Conservation (phyloP, 2,329 filamentous ascomycete species). For the Microthyrium microscopicum region DNA sequence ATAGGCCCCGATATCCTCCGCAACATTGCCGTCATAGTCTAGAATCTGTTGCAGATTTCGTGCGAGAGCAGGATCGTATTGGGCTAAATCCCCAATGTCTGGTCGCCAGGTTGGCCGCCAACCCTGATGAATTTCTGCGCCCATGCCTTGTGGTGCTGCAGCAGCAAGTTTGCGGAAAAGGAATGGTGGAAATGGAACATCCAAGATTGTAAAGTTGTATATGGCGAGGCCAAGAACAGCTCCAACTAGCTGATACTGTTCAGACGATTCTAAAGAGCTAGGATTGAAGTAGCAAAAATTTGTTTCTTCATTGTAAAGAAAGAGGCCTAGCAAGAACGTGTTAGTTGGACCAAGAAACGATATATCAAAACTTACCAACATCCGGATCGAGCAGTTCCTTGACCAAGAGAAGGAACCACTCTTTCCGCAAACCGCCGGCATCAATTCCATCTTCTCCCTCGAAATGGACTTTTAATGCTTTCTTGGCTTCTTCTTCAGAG, state of each 20-base stretch:
- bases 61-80: conserved; percentile 63
- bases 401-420: conserved; percentile 83
- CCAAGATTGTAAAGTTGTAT: conserved; percentile 86
- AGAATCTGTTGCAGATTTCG: conserved; percentile 59
- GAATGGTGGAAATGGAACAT: conserved; percentile 75
- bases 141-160: conserved; percentile 24
- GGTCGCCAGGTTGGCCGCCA: conserved; percentile 41
- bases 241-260: conserved; percentile 82
- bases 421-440: conserved; percentile 75
- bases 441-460: conserved; percentile 81
- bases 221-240: conserved; percentile 79
- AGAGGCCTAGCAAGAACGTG: conserved; percentile 55
- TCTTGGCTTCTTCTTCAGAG: conserved; percentile 74
- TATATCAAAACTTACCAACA: conserved; percentile 44
- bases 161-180: conserved; percentile 76
- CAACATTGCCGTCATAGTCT: conserved; percentile 68
- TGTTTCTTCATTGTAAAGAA: conserved; percentile 82
- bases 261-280: conserved; percentile 73
- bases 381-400: conserved; percentile 83
- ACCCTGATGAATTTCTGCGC: conserved; percentile 9
- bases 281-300: conserved; percentile 89
- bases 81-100: conserved; percentile 64
- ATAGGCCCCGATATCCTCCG: conserved; percentile 59
- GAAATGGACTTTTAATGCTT: conserved; percentile 72
- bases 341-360: neutral